Percentiles rank a stretch among this genome's conserved stretches.
Evolutionary conservation across 2,329 filamentous ascomycete genomes (phyloP).

Genomic region (Tolypocladium tundrense): DNA sequence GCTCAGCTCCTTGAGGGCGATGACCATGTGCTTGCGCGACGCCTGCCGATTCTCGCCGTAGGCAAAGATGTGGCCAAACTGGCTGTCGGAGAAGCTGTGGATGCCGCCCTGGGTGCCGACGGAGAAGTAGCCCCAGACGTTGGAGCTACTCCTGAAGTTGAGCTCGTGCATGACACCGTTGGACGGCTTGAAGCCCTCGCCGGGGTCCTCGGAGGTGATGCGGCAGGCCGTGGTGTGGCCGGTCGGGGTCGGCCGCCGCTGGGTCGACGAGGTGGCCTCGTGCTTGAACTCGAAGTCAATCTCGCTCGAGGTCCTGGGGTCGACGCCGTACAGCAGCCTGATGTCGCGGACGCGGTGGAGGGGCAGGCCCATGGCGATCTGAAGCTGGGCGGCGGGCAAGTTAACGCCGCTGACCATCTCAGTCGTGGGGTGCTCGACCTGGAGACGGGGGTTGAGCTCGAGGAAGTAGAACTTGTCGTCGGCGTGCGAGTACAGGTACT

Average conservation of each 20-base stretch:
- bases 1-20: constrained; percentile 95
- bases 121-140: constrained; percentile 99
- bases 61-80: constrained; percentile 98
- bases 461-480: constrained; percentile 99
- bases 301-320: constrained; percentile 73
- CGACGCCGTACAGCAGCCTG: constrained; percentile 87
- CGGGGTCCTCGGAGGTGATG: constrained; percentile 97
- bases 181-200: constrained; percentile 98
- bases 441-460: constrained; percentile 95
- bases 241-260: constrained; percentile 85
- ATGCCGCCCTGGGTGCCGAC: constrained; percentile 94
- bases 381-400: constrained; percentile 90
- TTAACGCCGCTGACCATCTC: constrained; percentile 99
- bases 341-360: constrained; percentile 95
- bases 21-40: constrained; percentile 97
- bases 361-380: constrained; percentile 97
- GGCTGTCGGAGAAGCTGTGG: constrained; percentile 97
- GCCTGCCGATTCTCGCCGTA: constrained; percentile 96
- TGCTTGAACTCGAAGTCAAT: constrained; percentile 97
- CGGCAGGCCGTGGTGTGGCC: constrained; percentile 97
- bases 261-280: constrained; percentile 65
- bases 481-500: constrained; percentile 95
- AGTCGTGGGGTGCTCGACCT: constrained; percentile 98
- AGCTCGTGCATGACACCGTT: constrained; percentile 98
- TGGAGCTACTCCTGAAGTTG: constrained; percentile 97